A percentile compares a stretch with the other conserved stretches of the same genome.
These are phyloP conservation scores for Atkinsonella hypoxylon DNA, from an alignment of 2,329 filamentous ascomycete genomes.

Conservation along the genomic window DNA sequence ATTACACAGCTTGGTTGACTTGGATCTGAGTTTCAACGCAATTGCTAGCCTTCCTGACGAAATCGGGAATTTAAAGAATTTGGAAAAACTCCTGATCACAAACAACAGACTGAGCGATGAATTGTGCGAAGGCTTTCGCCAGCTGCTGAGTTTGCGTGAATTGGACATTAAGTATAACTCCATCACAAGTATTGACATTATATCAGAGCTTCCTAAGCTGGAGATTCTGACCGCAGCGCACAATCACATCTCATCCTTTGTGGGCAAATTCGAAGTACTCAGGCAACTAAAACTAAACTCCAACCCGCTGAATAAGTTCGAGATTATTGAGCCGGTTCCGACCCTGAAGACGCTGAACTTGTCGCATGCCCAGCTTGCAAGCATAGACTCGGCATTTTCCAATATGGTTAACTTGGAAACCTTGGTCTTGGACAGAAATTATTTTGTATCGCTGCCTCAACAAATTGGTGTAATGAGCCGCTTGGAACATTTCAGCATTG, in stretches of 20 bases:
- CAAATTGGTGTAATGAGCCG: conserved; percentile 74
- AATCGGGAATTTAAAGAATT: conserved; percentile 63
- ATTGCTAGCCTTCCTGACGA: conserved; percentile 66
- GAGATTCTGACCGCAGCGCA: conserved; percentile 86
- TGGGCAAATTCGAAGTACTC: conserved; percentile 75
- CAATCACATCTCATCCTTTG: conserved; percentile 83
- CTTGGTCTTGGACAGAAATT: conserved; percentile 85
- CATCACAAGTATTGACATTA: conserved; percentile 77
- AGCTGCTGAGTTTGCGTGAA: conserved; percentile 71
- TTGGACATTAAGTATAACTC: conserved; percentile 91
- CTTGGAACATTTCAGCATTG: conserved; percentile 86
- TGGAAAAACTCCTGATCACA: conserved; percentile 88
- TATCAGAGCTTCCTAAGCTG: conserved; percentile 71
- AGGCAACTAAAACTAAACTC: conserved; percentile 82
- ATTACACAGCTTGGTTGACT: conserved; percentile 71
- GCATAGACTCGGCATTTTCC: conserved; percentile 78
- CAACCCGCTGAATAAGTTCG: conserved; percentile 90
- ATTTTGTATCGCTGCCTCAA: conserved; percentile 79
- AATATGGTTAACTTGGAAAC: conserved; percentile 81
- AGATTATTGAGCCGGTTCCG: conserved; percentile 63
- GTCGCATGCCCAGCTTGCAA: conserved; percentile 80
- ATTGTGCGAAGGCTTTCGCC: conserved; percentile 59
- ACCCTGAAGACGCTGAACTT: conserved; percentile 80
- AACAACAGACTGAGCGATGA: conserved; percentile 78
- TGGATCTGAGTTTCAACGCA: conserved; percentile 94